Evolutionary conservation across 1,139 yeast genomes (phyloP).

Genomic region (Hansenula anomala): DNA sequence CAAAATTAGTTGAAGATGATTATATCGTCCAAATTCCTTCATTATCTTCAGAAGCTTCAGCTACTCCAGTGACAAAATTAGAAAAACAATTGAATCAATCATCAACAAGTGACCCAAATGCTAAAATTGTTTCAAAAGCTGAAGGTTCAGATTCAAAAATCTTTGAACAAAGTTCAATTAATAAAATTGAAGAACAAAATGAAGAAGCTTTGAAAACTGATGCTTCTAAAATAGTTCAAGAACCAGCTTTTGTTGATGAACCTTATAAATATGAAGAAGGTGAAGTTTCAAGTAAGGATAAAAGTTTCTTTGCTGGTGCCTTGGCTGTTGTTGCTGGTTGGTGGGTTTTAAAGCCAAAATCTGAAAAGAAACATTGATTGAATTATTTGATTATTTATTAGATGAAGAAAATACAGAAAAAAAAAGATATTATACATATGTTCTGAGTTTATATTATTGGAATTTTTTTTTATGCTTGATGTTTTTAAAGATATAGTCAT

Average conservation of each 20-base stretch:
- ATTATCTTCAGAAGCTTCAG: constrained; percentile 44
- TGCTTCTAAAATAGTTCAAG: constrained; percentile 6
- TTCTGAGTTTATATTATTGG: no score
- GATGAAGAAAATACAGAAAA: no score
- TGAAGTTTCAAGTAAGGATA: constrained; percentile 13
- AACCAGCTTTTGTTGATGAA: neutral
- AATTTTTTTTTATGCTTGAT: no score
- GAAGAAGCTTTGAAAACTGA: constrained; percentile 5
- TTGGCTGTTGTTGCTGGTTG: constrained; percentile 18
- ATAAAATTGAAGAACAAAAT: constrained; percentile 11
- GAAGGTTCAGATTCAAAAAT: constrained; percentile 19
- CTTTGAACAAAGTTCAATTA: constrained; percentile 15
- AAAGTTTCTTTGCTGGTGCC: constrained; percentile 14
- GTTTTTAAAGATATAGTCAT: no score
- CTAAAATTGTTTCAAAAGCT: constrained; percentile 20
- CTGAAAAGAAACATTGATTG: constrained; percentile 1
- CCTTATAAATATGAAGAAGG: constrained; percentile 18
- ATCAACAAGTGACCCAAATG: constrained; percentile 18
- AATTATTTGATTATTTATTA: neutral
- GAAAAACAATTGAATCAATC: constrained; percentile 23
- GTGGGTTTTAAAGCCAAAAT: constrained; percentile 17
- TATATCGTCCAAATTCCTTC: constrained; percentile 53
- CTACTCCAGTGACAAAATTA: constrained; percentile 36
- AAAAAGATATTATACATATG: no score
- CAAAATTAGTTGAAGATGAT: constrained; percentile 35